phyloP scores from a whole-genome alignment of 1,139 yeast species.

The Candida tropicalis region DNA sequence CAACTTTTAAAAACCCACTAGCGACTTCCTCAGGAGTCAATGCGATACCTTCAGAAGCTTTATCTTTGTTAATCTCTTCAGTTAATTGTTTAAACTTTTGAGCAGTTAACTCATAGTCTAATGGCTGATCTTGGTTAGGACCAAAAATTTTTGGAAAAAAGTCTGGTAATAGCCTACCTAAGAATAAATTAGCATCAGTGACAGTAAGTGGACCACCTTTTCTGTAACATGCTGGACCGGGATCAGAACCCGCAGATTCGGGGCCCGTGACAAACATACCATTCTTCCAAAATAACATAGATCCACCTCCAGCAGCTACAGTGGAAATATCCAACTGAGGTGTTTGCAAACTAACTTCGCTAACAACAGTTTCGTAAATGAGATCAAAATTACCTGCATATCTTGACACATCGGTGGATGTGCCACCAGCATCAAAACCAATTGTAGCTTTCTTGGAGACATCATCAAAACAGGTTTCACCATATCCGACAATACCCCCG shows the following conservation, averaged over 20 bases:
- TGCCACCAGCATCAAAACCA: constrained; percentile 53
- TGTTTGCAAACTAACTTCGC: constrained; percentile 45
- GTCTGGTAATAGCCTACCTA: constrained; percentile 44
- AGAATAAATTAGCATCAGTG: constrained; percentile 47
- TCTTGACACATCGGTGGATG: constrained; percentile 50
- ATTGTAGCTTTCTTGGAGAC: constrained; percentile 36
- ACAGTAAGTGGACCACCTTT: constrained; percentile 52
- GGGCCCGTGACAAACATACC: constrained; percentile 53
- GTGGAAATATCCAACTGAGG: constrained; percentile 51
- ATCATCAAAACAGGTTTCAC: constrained; percentile 44
- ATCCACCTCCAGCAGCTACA: constrained; percentile 54
- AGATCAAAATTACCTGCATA: constrained; percentile 43
- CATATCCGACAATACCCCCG: constrained; percentile 55
- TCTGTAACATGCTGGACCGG: constrained; percentile 51
- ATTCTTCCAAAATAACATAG: constrained; percentile 47
- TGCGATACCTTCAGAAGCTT: constrained; percentile 20
- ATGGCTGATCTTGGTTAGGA: constrained; percentile 41
- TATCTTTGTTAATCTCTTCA: constrained; percentile 33
- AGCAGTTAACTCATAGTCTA: constrained; percentile 36
- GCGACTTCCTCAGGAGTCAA: constrained; percentile 46
- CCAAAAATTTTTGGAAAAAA: constrained; percentile 48
- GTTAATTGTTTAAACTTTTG: constrained; percentile 36
- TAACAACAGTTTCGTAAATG: constrained; percentile 47
- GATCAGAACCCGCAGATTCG: constrained; percentile 50
- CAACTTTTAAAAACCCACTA: constrained; percentile 45